Percentiles rank a stretch among this genome's conserved stretches.
Evolutionary conservation across 1,284 basidiomycete species (phyloP).

Genomic region (Grifola frondosa): DNA sequence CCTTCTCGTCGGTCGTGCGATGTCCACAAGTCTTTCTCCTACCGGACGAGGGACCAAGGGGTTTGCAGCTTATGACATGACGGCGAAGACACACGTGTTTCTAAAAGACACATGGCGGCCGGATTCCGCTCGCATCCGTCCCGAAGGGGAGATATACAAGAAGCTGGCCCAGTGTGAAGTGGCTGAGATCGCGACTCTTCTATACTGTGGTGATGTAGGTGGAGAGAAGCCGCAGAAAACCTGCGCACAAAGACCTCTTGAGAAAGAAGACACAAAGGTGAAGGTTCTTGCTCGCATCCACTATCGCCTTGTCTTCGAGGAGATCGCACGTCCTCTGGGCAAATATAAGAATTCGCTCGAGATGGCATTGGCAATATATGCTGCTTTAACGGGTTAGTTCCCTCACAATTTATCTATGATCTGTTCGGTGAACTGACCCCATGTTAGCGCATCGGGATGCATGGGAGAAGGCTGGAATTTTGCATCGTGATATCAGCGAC

Average conservation of each 20-base stretch:
- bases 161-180: not conserved
- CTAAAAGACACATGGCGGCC: slow-evolving; percentile 2
- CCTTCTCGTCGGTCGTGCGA: not conserved
- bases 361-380: not conserved
- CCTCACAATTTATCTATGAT: not conserved
- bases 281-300: not conserved
- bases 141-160: not conserved
- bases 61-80: not conserved
- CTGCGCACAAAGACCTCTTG: not conserved
- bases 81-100: not conserved
- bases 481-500: slow-evolving; percentile 7
- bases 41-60: not conserved
- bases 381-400: slow-evolving; percentile 7
- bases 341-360: not conserved
- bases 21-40: not conserved
- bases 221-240: not conserved
- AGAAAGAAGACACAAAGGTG: no score
- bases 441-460: slow-evolving; percentile 2
- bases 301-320: slow-evolving; percentile 7
- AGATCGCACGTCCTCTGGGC: slow-evolving; percentile 6
- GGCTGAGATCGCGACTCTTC: not conserved
- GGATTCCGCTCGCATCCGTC: not conserved
- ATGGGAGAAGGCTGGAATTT: not conserved
- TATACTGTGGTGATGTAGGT: slow-evolving; percentile 2
- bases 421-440: not conserved